Evolutionary conservation across 176 grass and related monocot genomes (phyloP), one percentile per base, ranked within the genome.

Genomic region (Paspalum vaginatum): DNA sequence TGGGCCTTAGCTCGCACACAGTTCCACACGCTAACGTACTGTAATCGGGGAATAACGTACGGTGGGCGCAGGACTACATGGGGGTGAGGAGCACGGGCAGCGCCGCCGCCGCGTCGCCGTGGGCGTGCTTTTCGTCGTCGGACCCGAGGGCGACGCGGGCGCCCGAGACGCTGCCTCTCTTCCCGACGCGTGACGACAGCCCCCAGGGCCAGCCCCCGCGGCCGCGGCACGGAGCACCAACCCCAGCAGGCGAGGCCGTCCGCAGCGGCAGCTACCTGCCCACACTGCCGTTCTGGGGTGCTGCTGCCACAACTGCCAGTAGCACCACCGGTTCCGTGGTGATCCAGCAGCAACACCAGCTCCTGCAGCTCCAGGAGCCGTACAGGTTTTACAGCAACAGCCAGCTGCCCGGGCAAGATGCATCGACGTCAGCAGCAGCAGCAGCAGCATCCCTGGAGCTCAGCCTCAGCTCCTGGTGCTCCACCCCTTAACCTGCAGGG

Each of bases 131-230:
- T 58, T 43, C 80, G 64, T 58, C 73, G 12, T 14, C 74, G 14
- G 49, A 87, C 25, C 56, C 75, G 46, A 25, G 20, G 18, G 40
- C 64, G 47, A 81, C 76, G 5, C 75, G 64, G 22, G 86, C 83
- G 65, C 81, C 85, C 16, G 85, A 90, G 60, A 93, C 91, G 40
- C 91, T 93, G 9, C 88, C 88, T 5, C 85, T 93, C 81, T 93
- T 93, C 78, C 91, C 91, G 15, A 82, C 80, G 15, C 76, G 32
- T 68, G 61, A 17, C 48, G 11, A 37, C 62, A 8, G 0, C 43
- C 14, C 43, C 63, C 7, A 0, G 38, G 1, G 15, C 61, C 39
- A 43, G 8, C 20, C 20, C 14, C 17, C 55, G 26, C 66, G 53
- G 15, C 10, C 66, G 68, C 54, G 63, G 20, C 76, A 45, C 55